Conservation (phyloP, 352 stramenopile species). For the Globisporangium spiculum region DNA sequence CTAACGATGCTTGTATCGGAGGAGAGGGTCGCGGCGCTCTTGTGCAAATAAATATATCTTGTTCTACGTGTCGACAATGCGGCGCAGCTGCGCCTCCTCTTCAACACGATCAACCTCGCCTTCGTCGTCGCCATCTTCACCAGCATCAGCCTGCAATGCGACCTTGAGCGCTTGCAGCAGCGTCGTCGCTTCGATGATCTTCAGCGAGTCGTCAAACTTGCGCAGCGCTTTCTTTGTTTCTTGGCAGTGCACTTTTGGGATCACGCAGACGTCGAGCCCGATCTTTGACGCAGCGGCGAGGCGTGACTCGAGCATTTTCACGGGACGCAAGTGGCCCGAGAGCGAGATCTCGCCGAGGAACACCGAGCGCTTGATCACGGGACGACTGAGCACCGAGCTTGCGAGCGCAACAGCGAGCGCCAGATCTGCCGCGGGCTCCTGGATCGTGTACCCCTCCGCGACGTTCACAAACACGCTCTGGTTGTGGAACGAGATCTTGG, state of each 20-base stretch:
- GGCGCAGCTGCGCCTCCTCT: not conserved
- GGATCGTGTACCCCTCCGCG: conserved; percentile 79
- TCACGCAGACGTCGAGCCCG: conserved; percentile 67
- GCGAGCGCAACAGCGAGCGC: conserved; percentile 73
- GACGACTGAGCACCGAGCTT: conserved; percentile 57
- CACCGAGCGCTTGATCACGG: conserved; percentile 50
- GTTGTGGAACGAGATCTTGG: conserved; percentile 65
- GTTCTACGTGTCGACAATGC: conserved; percentile 9
- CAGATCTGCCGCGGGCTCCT: conserved; percentile 77
- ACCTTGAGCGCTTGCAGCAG: conserved; percentile 64
- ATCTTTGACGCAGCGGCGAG: conserved; percentile 80
- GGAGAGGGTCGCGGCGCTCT: not conserved
- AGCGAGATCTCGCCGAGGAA: conserved; percentile 81
- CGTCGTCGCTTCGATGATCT: conserved; percentile 62
- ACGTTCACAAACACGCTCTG: conserved; percentile 87
- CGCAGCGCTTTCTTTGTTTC: conserved; percentile 39
- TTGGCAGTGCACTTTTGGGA: conserved; percentile 51
- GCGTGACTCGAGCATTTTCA: conserved; percentile 82
- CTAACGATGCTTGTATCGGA: not conserved
- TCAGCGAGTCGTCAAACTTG: conserved; percentile 57
- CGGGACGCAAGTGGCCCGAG: conserved; percentile 73
- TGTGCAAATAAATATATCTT: conserved; percentile 20
- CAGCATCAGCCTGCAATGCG: conserved; percentile 32
- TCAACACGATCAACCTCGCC: not conserved
- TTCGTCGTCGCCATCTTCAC: not conserved